Percentiles rank a stretch among this genome's conserved stretches.
These are phyloP conservation scores for Sporobolomyces phaffii DNA, from an alignment of 768 basidiomycete genomes.

Conservation along the genomic window DNA sequence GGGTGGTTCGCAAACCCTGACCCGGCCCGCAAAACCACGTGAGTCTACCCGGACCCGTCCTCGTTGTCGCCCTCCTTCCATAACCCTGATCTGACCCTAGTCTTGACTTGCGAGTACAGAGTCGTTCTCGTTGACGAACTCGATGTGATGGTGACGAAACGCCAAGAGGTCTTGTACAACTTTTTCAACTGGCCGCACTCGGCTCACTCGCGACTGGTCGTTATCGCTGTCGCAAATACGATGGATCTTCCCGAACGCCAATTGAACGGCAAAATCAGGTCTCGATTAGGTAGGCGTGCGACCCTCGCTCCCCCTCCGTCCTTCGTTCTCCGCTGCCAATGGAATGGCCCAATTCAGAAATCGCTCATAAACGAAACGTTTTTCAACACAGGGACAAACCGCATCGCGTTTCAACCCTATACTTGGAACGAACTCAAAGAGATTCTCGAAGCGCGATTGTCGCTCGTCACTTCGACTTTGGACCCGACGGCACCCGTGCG, in stretches of 20 bases:
- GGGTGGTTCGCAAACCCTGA: constrained; percentile 67
- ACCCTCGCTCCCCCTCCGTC: background rate
- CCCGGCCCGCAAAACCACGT: constrained; percentile 85
- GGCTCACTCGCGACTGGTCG: constrained; percentile 76
- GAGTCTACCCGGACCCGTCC: constrained; percentile 43
- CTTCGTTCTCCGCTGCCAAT: background rate
- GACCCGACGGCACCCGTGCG: background rate
- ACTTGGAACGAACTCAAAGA: constrained; percentile 66
- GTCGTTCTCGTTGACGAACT: constrained; percentile 98
- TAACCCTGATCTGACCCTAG: background rate
- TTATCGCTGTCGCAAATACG: constrained; percentile 94
- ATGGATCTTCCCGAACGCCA: constrained; percentile 95
- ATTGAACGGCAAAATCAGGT: constrained; percentile 84
- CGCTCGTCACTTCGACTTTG: constrained; percentile 49
- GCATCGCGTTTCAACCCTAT: constrained; percentile 90
- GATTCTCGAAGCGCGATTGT: constrained; percentile 79
- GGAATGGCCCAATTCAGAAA: too few relatives aligned
- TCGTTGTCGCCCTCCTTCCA: too few relatives aligned
- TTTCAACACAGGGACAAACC: constrained; percentile 75
- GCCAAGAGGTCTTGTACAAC: constrained; percentile 98
- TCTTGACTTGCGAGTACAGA: too few relatives aligned
- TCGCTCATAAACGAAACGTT: background rate
- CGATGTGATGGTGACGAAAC: constrained; percentile 89
- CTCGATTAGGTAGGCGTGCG: constrained; percentile 79
- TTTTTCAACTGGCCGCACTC: constrained; percentile 99